Evolutionary conservation across 345 rosid genomes (phyloP), one percentile per base, ranked within the genome.

Genomic region (Salix dunnii): DNA sequence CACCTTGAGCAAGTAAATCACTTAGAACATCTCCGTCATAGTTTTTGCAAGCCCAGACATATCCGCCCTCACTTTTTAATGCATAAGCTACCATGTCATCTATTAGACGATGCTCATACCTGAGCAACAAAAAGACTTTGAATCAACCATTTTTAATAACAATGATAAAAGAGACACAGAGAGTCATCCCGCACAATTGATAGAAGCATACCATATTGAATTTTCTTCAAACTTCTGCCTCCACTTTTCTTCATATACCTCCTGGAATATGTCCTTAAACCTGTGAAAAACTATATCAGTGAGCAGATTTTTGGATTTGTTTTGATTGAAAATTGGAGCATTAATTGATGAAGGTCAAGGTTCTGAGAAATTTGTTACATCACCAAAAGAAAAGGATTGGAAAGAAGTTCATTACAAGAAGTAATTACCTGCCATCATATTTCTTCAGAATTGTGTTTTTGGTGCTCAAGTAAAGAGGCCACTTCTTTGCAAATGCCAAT

Each of bases 41-140:
- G 80, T 96, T 96, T 87, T 96, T 96, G 89, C 99, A 96, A 23
- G 99, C 97, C 98, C 99, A 96, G 13, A 91, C 96, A 90, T 93
- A 96, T 78, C 99, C 98, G 30, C 99, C 99, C 72, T 91, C 98
- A 70, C 99, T 96, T 87, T 96, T 96, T 69, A 96, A 1, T 21
- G 91, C 96, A 82, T 96, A 96, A 74, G 99, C 99, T 62, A 96
- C 98, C 99, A 96, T 96, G 81, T 96, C 98, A 86, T 96, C 99
- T 64, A 96, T 96, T 72, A 96, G 79, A n/a, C 98, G 97, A 75
- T 96, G 99, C 86, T 93, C 99, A 75, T 96, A 96, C 99, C 98
- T 96, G 77, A 76, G 61, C n/a, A 36, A 1, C 78, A 75, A 27
- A 61, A 67, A 8, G n/a, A 28, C 31, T 21, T 72, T 46, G 36